These are phyloP conservation scores for Capsicum rhomboideum DNA, from an alignment of 257 asterid species.

Conservation along the genomic window DNA sequence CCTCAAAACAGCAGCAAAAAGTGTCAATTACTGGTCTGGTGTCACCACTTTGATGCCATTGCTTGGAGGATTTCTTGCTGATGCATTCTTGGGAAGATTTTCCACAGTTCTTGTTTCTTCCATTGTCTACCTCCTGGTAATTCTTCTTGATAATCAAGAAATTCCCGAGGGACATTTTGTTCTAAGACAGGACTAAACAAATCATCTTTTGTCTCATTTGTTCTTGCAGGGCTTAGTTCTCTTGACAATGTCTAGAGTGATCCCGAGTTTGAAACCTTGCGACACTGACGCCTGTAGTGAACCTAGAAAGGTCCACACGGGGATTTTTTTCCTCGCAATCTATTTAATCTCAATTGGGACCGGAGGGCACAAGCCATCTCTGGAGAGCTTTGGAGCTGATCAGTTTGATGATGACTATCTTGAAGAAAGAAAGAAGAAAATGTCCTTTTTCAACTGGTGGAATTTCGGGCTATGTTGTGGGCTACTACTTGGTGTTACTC, in stretches of 20 bases:
- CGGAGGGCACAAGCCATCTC: constrained; percentile 82
- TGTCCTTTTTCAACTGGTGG: constrained; percentile 87
- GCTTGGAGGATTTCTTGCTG: constrained; percentile 1
- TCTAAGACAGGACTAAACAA: background rate
- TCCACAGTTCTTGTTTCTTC: background rate
- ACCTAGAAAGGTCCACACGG: constrained; percentile 7
- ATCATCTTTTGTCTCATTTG: background rate
- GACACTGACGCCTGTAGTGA: constrained; percentile 13
- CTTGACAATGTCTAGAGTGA: constrained; percentile 20
- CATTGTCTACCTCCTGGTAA: background rate
- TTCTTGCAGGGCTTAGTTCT: constrained; percentile 33
- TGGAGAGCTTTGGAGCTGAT: constrained; percentile 69
- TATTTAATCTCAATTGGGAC: constrained; percentile 48
- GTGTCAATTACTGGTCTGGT: background rate
- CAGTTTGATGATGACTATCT: constrained; percentile 53
- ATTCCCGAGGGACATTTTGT: background rate
- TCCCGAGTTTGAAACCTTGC: constrained; percentile 15
- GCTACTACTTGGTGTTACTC: constrained; percentile 44
- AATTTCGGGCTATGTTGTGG: constrained; percentile 58
- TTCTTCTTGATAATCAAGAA: background rate
- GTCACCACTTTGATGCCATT: constrained; percentile 2
- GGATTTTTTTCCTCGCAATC: constrained; percentile 50
- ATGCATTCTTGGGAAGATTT: background rate
- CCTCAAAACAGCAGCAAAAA: background rate
- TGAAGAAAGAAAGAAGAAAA: constrained; percentile 32